Base-by-base conservation (phyloP, 805 yeast genomes). In the Brettanomyces sp. region DNA sequence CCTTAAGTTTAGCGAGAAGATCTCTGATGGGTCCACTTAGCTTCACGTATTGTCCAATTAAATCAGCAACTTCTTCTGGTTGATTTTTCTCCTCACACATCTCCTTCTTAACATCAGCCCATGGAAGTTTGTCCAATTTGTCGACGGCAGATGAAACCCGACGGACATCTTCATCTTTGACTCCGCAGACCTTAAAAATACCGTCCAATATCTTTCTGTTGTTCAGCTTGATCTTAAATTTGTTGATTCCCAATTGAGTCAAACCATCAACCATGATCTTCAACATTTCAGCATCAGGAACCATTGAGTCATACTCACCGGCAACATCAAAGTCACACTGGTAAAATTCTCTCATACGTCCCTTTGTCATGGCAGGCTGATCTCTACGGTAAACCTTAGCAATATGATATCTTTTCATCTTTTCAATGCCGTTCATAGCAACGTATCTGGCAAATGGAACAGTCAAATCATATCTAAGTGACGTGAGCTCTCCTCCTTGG, bases 321-420 rank as follows among this genome's bases (percentile, higher is more conserved):
- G 99, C 99, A 59, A 93, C 73, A 66, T 93, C 99, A 58, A 93
- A 86, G 70, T 93, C 99, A 73, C 99, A 93, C 70, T 93, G 99
- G 67, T 93, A 93, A 60, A 93, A 93, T 68, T 93, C 99, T 77
- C 99, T 85, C 99, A 93, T 93, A 68, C 99, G 80, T 50, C 99
- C 99, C 68, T 93, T 93, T 44, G 98, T 91, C 99, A 93, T 93
- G 7, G 99, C 99, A 4, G 99, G 99, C 68, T 93, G 99, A 64
- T 93, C 99, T 69, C 99, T 85, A 72, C 99, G 82, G 69, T 93
- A 93, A 45, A 93, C 99, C 66, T 93, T 93, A 56, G 99, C 99
- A 53, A 93, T 87, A 69, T 93, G 99, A 64, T 80, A 93, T 62
- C 99, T 77, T 69, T 93, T 93, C 67, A 93, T 91, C 60, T 73